Conservation (phyloP, 1,139 yeast species). For the Debaryomycetaceae sp. region DNA sequence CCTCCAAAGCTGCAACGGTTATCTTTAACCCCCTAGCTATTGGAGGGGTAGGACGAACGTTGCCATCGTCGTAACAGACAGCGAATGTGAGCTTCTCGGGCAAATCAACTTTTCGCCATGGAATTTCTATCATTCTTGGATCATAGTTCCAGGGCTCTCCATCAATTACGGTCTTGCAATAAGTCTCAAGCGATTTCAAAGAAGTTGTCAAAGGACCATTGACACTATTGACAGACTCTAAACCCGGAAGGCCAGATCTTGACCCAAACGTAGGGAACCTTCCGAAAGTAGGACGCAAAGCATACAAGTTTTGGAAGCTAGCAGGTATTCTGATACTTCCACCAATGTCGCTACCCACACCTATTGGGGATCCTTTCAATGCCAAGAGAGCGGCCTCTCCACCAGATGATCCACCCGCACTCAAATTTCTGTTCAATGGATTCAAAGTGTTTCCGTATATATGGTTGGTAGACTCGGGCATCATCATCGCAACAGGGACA, state of each 20-base stretch:
- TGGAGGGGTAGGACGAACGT: conserved; percentile 38
- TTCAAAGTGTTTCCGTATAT: conserved; percentile 31
- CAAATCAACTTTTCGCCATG: conserved; percentile 25
- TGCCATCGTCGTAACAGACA: conserved; percentile 27
- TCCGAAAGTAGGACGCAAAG: conserved; percentile 46
- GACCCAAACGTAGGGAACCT: conserved; percentile 49
- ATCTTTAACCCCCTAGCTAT: conserved; percentile 24
- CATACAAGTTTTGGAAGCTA: conserved; percentile 43
- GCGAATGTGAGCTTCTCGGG: conserved; percentile 30
- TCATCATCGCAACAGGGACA: conserved; percentile 37
- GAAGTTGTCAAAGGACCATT: conserved; percentile 31
- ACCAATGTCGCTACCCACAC: conserved; percentile 58
- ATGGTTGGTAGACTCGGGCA: conserved; percentile 35
- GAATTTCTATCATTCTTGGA: conserved; percentile 27
- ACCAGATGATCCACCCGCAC: conserved; percentile 37
- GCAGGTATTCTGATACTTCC: conserved; percentile 52
- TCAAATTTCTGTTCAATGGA: conserved; percentile 27
- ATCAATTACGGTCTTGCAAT: conserved; percentile 23
- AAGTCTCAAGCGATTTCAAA: conserved; percentile 25
- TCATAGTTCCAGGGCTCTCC: conserved; percentile 31
- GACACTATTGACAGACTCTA: conserved; percentile 36
- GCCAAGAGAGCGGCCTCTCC: conserved; percentile 36
- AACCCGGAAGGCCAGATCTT: conserved; percentile 56
- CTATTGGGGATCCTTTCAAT: conserved; percentile 42
- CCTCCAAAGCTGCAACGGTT: conserved; percentile 20